Evolutionary conservation across 352 stramenopile genomes (phyloP), one percentile per base, ranked within the genome.

Genomic region (Phytophthora palmivora): DNA sequence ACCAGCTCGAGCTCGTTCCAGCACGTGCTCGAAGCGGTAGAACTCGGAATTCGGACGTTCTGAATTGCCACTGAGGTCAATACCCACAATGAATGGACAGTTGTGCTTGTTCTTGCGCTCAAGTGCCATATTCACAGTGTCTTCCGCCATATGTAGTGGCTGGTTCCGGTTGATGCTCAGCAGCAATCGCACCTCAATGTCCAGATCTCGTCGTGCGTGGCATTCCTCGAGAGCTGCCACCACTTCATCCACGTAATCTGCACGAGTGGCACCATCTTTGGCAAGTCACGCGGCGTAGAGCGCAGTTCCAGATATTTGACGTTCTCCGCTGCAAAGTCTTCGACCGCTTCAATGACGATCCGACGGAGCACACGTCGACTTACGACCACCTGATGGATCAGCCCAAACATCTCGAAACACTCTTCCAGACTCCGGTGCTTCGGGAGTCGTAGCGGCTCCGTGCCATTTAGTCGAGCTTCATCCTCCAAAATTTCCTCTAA

Each of bases 351-450:
- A 45, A 88, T 65, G 38, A 91, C 82, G 53, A 96, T 84, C 19
- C 79, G 70, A 14, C 72, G 76, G 39, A 96, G 70, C 28, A 76
- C 78, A 1, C 61, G 47, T n/a, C 83, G 74, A 66, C 81, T 90
- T 36, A 88, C 75, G 45, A 96, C 87, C 47, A 89, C 78, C 56
- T 90, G 72, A 58, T 96, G 89, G 49, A 97, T 95, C 21, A 92
- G 46, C 19, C 76, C 75, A 65, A 97, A 96, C 78, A 97, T 88
- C 64, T 92, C 76, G 51, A 97, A 97, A 70, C 89, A 97, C 49
- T 92, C 84, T 42, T 92, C 78, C 15, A 96, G 57, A 44, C 67
- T 92, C 53, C 84, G 78, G 14, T 81, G 74, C 55, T 51, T 57
- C 2, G 79, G 82, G 36, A 89, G 52, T 45, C 45, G 33, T 6